These are phyloP conservation scores for Ceratobasidium sp. DNA, from an alignment of 1,284 basidiomycete genomes.

Conservation along the genomic window DNA sequence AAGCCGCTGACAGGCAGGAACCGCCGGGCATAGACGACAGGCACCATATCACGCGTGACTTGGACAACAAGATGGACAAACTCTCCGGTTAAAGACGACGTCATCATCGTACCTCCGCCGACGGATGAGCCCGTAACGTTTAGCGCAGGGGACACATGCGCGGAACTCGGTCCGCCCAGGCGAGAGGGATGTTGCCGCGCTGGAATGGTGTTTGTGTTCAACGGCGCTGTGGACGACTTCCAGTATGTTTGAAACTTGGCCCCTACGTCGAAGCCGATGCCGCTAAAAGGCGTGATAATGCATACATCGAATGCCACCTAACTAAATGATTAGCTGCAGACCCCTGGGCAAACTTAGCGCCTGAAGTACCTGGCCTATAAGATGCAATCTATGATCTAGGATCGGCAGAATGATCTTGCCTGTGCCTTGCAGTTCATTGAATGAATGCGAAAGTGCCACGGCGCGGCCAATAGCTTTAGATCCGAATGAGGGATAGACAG, in stretches of 20 bases:
- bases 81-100: constrained; percentile 86
- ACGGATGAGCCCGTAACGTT: constrained; percentile 43
- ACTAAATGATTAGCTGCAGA: constrained; percentile 23
- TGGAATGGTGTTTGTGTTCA: constrained; percentile 54
- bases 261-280: constrained; percentile 93
- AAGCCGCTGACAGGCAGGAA: constrained; percentile 75
- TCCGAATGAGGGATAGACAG: constrained; percentile 98
- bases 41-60: constrained; percentile 87
- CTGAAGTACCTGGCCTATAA: constrained; percentile 83
- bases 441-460: constrained; percentile 81
- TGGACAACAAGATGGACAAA: constrained; percentile 89
- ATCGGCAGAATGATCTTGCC: constrained; percentile 76
- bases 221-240: constrained; percentile 81
- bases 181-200: constrained; percentile 39
- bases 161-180: constrained; percentile 28
- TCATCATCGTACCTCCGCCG: constrained; percentile 62
- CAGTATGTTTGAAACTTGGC: constrained; percentile 96
- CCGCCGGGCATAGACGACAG: constrained; percentile 80
- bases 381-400: constrained; percentile 89
- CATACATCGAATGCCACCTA: constrained; percentile 89
- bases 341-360: constrained; percentile 20
- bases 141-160: constrained; percentile 35
- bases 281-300: constrained; percentile 89
- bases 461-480: constrained; percentile 96
- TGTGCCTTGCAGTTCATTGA: constrained; percentile 54